These are phyloP conservation scores for Leishmania mexicana DNA, from an alignment of 208 protist genomes.

Conservation along the genomic window DNA sequence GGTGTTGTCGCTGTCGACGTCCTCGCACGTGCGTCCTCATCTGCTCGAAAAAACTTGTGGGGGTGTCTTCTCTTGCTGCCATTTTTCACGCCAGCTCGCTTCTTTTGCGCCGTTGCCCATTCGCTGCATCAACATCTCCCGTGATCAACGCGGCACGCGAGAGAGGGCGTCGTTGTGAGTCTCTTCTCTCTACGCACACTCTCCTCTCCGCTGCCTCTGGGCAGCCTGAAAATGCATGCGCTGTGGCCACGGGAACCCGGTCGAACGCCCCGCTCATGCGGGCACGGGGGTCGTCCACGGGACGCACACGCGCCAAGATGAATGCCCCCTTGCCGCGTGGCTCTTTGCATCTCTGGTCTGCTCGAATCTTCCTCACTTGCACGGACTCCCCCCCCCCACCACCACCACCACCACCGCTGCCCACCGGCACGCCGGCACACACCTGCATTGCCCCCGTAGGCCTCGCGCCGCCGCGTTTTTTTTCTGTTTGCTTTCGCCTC, in stretches of 20 bases:
- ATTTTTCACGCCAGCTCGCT: not conserved
- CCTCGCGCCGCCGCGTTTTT: not conserved
- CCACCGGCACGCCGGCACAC: not conserved
- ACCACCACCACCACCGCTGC: not conserved
- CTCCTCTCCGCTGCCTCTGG: not conserved
- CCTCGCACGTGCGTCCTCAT: not conserved
- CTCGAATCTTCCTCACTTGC: not conserved
- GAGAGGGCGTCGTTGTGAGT: not conserved
- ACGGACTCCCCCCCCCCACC: not conserved
- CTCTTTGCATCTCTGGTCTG: not conserved
- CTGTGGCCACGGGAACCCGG: not conserved
- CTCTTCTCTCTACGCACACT: not conserved
- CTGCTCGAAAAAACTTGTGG: not conserved
- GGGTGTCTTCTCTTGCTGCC: not conserved
- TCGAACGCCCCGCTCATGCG: not conserved
- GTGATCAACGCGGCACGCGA: not conserved
- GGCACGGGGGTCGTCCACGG: not conserved
- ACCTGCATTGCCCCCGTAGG: not conserved
- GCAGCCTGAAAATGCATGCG: not conserved
- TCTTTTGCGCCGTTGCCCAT: not conserved
- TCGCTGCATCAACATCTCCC: not conserved
- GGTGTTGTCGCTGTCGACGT: not conserved
- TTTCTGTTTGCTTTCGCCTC: not conserved
- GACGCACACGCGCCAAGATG: not conserved
- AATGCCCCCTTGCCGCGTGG: not conserved